Evolutionary conservation across 148 eudicot genomes (phyloP), one percentile per base, ranked within the genome.

Genomic region (Chenopodium suecicum): DNA sequence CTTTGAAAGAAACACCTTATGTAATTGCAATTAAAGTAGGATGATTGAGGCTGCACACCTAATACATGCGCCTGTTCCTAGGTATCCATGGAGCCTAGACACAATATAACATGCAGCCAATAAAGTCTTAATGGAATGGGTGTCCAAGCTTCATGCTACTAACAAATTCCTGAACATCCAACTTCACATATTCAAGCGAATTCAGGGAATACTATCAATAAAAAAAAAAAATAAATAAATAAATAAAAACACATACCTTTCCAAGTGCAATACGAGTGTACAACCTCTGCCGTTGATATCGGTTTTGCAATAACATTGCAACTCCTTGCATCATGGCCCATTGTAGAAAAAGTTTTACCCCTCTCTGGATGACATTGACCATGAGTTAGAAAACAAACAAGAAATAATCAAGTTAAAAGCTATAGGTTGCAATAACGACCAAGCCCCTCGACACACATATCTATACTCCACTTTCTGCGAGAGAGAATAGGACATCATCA

Each of bases 321-420:
- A 96, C 86, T 82, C 98, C 99, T 90, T 96, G 99, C 97, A 96
- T 90, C 85, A 94, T 91, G 68, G 99, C 98, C 98, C 98, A 96
- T 78, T 88, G 86, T 79, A 96, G 85, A 81, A 96, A 96, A 50
- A 96, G 94, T 50, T 91, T 88, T 58, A 96, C 94, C 74, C 99
- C 98, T 90, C 80, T 90, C 98, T 94, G 94, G 87, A 86, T 25
- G 58, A 82, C 76, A 77, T 71, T 25, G 31, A 67, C 44, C 77
- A 80, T 20, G 41, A 76, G 71, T 80, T 41, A 60, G 17, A 81
- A n/a, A 23, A 65, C 47, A 73, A 65, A 22, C 20, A 65, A 10
- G 82, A 78, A 75, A 7, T 17, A 73, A 31, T 34, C 77, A 60
- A 23, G 65, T 0, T 25, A 41, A 48, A 34, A 47, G 8, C 68